phyloP scores from a whole-genome alignment of 2,329 filamentous ascomycete genomes.

The Trichoderma afroharzianum region DNA sequence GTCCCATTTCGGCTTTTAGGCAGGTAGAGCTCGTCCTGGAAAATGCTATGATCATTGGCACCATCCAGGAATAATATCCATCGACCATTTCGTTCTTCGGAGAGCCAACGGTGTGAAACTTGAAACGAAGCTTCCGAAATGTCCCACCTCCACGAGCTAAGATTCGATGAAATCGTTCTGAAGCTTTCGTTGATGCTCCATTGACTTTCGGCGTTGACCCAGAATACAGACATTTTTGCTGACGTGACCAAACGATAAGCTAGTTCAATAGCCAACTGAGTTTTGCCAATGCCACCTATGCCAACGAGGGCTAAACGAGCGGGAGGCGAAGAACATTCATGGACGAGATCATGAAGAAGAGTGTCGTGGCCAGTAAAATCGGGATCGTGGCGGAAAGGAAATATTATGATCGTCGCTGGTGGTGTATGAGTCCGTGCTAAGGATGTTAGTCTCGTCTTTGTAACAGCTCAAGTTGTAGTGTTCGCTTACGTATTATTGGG shows the following conservation, averaged over 20 bases:
- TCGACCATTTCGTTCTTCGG: conserved; percentile 24
- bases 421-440: background rate
- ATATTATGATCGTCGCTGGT: conserved; percentile 1
- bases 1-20: background rate
- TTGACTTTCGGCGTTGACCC: background rate
- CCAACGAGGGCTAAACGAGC: conserved; percentile 31
- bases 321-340: conserved; percentile 20
- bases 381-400: conserved; percentile 30
- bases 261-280: background rate
- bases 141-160: background rate
- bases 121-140: conserved; percentile 19
- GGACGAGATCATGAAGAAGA: conserved; percentile 25
- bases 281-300: conserved; percentile 32
- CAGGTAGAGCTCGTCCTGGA: background rate
- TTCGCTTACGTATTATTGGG: background rate
- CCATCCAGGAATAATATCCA: conserved; percentile 39
- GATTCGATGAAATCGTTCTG: background rate
- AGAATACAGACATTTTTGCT: background rate
- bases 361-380: conserved; percentile 30
- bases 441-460: background rate
- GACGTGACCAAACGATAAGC: background rate
- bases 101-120: conserved; percentile 31
- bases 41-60: conserved; percentile 31
- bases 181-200: background rate
- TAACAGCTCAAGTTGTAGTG: background rate